Conservation (phyloP, 73 alveolate species). For the Breviolum minutum region DNA sequence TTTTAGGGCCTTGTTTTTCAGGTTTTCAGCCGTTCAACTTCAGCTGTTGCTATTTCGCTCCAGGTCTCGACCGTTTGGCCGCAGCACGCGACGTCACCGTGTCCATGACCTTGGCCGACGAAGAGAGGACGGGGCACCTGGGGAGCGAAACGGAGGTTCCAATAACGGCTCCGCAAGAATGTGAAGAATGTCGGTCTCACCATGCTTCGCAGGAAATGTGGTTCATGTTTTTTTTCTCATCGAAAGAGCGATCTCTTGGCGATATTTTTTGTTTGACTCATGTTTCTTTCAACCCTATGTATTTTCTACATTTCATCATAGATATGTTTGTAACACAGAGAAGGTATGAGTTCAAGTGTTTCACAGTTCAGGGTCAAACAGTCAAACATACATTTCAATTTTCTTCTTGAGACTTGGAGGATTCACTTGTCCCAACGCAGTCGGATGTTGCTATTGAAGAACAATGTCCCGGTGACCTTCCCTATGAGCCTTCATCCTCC, state of each 20-base stretch:
- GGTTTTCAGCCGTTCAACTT: background rate
- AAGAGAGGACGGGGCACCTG: background rate
- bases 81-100: constrained; percentile 38
- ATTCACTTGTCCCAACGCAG: constrained; percentile 36
- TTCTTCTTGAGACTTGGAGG: background rate
- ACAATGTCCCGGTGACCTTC: constrained; percentile 48
- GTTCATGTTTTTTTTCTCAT: background rate
- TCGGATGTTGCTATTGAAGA: background rate
- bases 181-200: too few species aligned
- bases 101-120: background rate
- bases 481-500: constrained; percentile 93
- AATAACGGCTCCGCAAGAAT: too few species aligned
- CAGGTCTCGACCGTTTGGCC: constrained; percentile 50
- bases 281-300: background rate
- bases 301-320: too few species aligned
- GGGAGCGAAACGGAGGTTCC: background rate
- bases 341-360: too few species aligned
- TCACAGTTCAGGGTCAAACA: too few species aligned
- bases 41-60: background rate
- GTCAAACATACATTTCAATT: too few species aligned
- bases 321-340: too few species aligned
- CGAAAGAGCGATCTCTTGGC: background rate
- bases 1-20: background rate
- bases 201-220: background rate
- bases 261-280: background rate